Conservation (phyloP, 345 rosid species). For the Litchi chinensis region DNA sequence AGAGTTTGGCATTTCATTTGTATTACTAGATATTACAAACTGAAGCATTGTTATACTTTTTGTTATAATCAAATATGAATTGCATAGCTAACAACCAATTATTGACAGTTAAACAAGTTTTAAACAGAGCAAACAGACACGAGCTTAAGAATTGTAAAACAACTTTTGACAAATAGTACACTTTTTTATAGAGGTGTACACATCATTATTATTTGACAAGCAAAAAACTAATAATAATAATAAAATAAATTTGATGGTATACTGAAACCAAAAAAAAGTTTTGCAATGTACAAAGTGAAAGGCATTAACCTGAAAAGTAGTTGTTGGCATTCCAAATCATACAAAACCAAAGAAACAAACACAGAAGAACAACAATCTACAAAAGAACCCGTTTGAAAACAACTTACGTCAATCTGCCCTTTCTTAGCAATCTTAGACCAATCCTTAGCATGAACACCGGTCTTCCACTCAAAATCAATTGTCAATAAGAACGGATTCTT, state of each 20-base stretch:
- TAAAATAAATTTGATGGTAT: too few species aligned
- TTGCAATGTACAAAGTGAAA: background rate
- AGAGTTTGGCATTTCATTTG: background rate
- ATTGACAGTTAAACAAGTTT: background rate
- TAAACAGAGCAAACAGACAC: background rate
- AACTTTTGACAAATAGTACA: background rate
- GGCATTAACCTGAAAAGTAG: slow-evolving; percentile 2
- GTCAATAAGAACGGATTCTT: slow-evolving; percentile 38
- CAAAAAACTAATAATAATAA: too few species aligned
- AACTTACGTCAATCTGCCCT: slow-evolving; percentile 64
- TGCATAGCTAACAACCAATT: background rate
- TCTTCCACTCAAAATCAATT: slow-evolving; percentile 76
- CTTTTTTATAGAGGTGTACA: background rate
- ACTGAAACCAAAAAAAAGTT: background rate
- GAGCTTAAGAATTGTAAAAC: background rate
- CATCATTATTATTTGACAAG: background rate
- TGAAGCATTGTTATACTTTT: background rate
- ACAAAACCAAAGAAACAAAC: background rate
- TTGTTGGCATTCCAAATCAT: background rate
- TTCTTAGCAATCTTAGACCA: slow-evolving; percentile 76
- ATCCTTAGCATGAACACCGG: slow-evolving; percentile 78
- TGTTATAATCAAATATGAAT: background rate
- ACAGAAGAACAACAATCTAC: background rate
- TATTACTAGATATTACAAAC: too few species aligned
- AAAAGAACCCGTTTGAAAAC: background rate